A percentile compares a stretch with the other conserved stretches of the same genome.
Evolutionary conservation across 768 basidiomycete genomes (phyloP).

Genomic region (Cyclocybe cylindracea): DNA sequence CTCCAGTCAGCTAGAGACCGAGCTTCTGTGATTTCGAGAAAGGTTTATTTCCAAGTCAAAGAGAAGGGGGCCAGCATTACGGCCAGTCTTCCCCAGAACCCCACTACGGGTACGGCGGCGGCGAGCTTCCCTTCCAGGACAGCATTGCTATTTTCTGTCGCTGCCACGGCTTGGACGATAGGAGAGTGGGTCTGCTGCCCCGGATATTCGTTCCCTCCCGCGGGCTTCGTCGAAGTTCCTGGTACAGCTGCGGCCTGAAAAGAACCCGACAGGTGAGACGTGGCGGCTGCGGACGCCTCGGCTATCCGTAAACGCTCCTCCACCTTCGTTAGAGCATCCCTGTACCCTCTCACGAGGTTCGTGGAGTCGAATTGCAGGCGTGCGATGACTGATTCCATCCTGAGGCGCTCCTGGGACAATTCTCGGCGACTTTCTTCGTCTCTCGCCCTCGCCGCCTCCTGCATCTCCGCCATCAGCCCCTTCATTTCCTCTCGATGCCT

Average conservation of each 20-base stretch:
- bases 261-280: background rate
- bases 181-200: constrained; percentile 17
- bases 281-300: constrained; percentile 7
- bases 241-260: background rate
- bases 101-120: constrained; percentile 32
- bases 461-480: constrained; percentile 47
- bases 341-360: constrained; percentile 15
- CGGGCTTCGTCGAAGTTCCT: background rate
- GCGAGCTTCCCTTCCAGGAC: constrained; percentile 34
- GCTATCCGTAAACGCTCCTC: constrained; percentile 18
- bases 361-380: constrained; percentile 19
- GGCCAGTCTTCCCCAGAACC: constrained; percentile 33
- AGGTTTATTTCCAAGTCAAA: constrained; percentile 29
- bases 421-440: constrained; percentile 22
- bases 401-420: constrained; percentile 10
- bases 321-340: constrained; percentile 11
- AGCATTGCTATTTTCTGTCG: constrained; percentile 30
- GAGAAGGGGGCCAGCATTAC: constrained; percentile 37
- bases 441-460: constrained; percentile 21
- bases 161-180: constrained; percentile 20
- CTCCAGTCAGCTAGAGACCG: background rate
- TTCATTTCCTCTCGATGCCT: constrained; percentile 50
- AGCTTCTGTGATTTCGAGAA: background rate
- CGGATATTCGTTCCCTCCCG: constrained; percentile 1
- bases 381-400: constrained; percentile 11